Evolutionary conservation across 805 yeast species (phyloP), one percentile per base, ranked within the genome.

Genomic region (Metschnikowia gruessii): DNA sequence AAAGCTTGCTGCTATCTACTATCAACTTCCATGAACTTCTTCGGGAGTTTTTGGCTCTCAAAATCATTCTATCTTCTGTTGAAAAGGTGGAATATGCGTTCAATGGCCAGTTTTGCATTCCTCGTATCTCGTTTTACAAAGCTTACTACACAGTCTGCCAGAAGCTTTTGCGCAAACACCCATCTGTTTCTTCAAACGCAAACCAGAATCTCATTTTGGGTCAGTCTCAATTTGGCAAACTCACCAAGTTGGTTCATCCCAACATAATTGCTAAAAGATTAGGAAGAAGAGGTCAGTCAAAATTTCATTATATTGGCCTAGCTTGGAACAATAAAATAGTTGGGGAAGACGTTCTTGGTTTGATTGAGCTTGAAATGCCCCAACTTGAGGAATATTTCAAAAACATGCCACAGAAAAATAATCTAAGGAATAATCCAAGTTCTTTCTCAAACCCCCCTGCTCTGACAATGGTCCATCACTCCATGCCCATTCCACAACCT

Each of bases 231-330:
- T 52, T 71, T 18, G 76, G 76, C 3, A 70, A 70, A 47, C 56
- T 71, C 36, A 66, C 70, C 43, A 70, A 70, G 52, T 51, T 69
- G 36, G 70, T 69, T 8, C 69, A 65, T 49, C 76, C 76, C 1
- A 55, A 63, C 41, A 49, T 70, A 35, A 43, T 61, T 19, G 66
- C 69, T 41, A 70, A 71, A 47, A 53, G 76, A 42, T 59, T 71
- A 37, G 76, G 76, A 3, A 59, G 66, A 43, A 52, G 76, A 36
- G 76, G 76, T n/a, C 72, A 68, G 40, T 70, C 75, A 4, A 71
- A 70, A 51, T 71, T 68, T 49, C 68, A 70, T 43, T 70, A 70
- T 49, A 57, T 70, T 39, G 75, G 75, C 1, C 69, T 71, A 2
- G 51, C 64, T 8, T 69, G 75, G 75, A 70, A 68, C 46, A 61